Conservation (phyloP, 768 basidiomycete species). For the Pleurotus salmoneostramineus region DNA sequence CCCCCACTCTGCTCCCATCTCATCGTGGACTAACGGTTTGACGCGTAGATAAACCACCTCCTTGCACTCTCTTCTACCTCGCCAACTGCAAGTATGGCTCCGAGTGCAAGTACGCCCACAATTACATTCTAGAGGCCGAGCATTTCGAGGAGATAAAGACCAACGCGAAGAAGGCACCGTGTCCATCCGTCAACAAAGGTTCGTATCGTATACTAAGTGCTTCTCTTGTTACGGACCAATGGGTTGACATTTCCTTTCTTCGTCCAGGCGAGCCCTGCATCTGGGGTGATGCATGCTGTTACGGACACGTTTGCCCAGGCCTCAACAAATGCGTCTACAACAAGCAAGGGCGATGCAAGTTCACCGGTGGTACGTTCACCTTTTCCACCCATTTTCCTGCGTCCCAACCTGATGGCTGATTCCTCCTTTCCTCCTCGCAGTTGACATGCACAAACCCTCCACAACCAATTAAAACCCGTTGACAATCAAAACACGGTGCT, state of each 20-base stretch:
- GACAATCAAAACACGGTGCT: not conserved
- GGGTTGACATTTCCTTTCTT: not conserved
- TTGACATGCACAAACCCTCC: constrained; percentile 33
- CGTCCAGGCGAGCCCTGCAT: constrained; percentile 47
- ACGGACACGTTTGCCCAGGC: constrained; percentile 48
- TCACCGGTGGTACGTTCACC: constrained; percentile 46
- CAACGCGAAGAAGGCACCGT: constrained; percentile 62
- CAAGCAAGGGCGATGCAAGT: constrained; percentile 59
- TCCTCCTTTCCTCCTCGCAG: constrained; percentile 18
- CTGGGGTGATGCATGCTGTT: constrained; percentile 59
- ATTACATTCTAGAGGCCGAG: constrained; percentile 53
- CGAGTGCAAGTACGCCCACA: constrained; percentile 59
- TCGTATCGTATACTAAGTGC: constrained; percentile 3
- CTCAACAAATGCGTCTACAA: constrained; percentile 39
- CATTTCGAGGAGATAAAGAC: constrained; percentile 48
- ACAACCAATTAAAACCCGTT: not conserved
- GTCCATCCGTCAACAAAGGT: constrained; percentile 58
- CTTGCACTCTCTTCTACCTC: constrained; percentile 65
- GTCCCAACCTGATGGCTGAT: not conserved
- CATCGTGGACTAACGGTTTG: not conserved
- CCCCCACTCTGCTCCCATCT: not conserved
- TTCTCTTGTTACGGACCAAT: not conserved
- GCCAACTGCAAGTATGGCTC: constrained; percentile 55
- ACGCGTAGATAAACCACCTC: constrained; percentile 49
- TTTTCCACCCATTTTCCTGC: constrained; percentile 4